Base-by-base conservation (phyloP, 805 yeast genomes). In the fission yeast (Schizosaccharomyces pombe) region DNA sequence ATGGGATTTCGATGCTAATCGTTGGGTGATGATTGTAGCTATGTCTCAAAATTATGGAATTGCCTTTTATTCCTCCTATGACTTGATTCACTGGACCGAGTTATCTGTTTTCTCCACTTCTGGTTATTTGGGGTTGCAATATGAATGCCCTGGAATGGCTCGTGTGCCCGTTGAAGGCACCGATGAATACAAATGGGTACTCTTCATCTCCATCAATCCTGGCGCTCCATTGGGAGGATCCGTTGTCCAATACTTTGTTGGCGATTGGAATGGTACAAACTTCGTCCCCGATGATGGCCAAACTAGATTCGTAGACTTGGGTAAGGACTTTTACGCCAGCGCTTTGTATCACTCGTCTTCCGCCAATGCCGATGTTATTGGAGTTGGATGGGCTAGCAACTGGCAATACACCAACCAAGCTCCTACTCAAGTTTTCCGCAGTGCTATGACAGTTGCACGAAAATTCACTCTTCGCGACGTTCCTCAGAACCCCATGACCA, bases 171-270 rank as follows among this genome's bases (percentile, higher is more conserved):
- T 64, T 54, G 60, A 60, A 34, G 62, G 58, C 1, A 14, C 31
- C 6, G 52, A 54, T 31, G 55, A 57, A 31, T 65, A 64, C 54
- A 8, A 14, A 8, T 69, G 72, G 72, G 70, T 70, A 9, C 56
- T 70, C 64, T 60, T 67, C 53, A 33, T 69, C 11, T 67, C 71
- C 19, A 63, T 70, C 56, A 69, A 69, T 58, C 73, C 74, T n/a
- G 73, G 72, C n/a, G 61, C 67, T 37, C 72, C 72, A 11, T 55
- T 59, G 8, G 72, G 72, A 30, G 72, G 72, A 11, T 68, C 71
- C 2, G 63, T 63, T 28, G 68, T 67, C 30, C 67, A 70, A 57
- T 70, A 70, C 60, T 67, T 69, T 56, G 57, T 70, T 52, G 74
- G 74, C 52, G 68, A 66, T 52, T 70, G 69, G 58, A 62, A 70